phyloP scores from a whole-genome alignment of 2,329 filamentous ascomycete species.

The Fusarium sp. region DNA sequence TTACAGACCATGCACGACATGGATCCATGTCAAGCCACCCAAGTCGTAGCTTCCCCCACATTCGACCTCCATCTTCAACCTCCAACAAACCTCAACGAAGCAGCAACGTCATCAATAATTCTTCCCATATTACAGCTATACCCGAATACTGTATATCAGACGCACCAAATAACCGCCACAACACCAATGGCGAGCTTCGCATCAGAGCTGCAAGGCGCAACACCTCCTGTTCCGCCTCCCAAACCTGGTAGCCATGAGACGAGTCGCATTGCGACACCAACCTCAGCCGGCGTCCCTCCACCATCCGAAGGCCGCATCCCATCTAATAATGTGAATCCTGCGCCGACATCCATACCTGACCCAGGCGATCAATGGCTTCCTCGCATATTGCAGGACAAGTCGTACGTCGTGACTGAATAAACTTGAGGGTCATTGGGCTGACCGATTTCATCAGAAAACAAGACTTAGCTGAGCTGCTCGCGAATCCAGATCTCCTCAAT shows the following conservation, averaged over 20 bases:
- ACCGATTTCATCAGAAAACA: constrained; percentile 68
- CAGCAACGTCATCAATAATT: background rate
- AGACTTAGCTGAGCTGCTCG: constrained; percentile 78
- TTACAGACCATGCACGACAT: constrained; percentile 5
- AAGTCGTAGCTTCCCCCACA: constrained; percentile 22
- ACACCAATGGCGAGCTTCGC: constrained; percentile 47
- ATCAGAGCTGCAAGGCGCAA: constrained; percentile 45
- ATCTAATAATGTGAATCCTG: constrained; percentile 32
- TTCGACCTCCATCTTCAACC: constrained; percentile 19
- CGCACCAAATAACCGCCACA: background rate
- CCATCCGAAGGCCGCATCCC: constrained; percentile 50
- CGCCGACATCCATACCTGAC: constrained; percentile 60
- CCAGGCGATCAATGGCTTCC: constrained; percentile 83
- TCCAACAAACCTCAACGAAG: background rate
- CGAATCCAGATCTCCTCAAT: constrained; percentile 72
- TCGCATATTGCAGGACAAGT: constrained; percentile 79
- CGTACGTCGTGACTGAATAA: constrained; percentile 63
- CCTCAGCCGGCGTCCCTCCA: constrained; percentile 58
- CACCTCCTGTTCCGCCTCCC: constrained; percentile 75
- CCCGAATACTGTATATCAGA: background rate
- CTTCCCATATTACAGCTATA: background rate
- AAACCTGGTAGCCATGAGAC: constrained; percentile 77
- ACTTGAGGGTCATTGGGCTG: constrained; percentile 24
- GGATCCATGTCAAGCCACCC: background rate
- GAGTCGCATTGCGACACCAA: constrained; percentile 74